Percentiles rank a stretch among this genome's conserved stretches.
Evolutionary conservation across 768 basidiomycete genomes (phyloP).

Genomic region (Tricholoma hemisulphureum): DNA sequence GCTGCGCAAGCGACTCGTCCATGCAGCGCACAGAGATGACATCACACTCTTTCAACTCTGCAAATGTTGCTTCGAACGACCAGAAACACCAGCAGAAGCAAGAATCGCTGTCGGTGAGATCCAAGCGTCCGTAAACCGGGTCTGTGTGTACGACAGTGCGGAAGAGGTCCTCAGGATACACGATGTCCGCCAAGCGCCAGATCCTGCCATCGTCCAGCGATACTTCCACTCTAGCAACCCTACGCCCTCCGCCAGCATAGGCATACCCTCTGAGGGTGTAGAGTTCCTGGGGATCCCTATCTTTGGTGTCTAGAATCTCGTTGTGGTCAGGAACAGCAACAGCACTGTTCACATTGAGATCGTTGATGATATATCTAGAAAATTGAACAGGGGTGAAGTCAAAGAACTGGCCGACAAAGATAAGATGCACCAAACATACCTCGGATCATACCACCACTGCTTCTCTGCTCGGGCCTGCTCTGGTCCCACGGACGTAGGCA

Average conservation of each 20-base stretch:
- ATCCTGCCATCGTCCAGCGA: slow-evolving; percentile 51
- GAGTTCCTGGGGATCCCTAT: background rate
- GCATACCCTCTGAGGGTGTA: slow-evolving; percentile 57
- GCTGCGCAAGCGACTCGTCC: slow-evolving; percentile 51
- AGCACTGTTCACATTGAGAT: slow-evolving; percentile 59
- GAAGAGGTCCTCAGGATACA: slow-evolving; percentile 47
- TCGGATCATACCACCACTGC: slow-evolving; percentile 56
- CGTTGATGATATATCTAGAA: slow-evolving; percentile 42
- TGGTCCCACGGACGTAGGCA: slow-evolving; percentile 52
- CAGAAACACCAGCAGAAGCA: slow-evolving; percentile 68
- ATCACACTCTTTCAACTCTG: slow-evolving; percentile 31
- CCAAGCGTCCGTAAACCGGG: slow-evolving; percentile 47
- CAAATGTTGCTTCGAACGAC: slow-evolving; percentile 37
- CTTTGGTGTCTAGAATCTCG: slow-evolving; percentile 31
- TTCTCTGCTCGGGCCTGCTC: slow-evolving; percentile 51
- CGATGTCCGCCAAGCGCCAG: slow-evolving; percentile 44
- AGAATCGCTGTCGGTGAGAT: slow-evolving; percentile 46
- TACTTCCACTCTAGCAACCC: slow-evolving; percentile 57
- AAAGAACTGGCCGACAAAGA: slow-evolving; percentile 20
- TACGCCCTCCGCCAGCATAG: slow-evolving; percentile 59
- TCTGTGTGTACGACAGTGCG: slow-evolving; percentile 36
- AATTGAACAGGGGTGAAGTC: slow-evolving; percentile 8
- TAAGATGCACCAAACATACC: slow-evolving; percentile 5
- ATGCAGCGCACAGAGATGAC: slow-evolving; percentile 50
- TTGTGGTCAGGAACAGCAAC: slow-evolving; percentile 57